Percentiles rank a stretch among this genome's conserved stretches.
Evolutionary conservation across 1,139 yeast genomes (phyloP).

Genomic region (Nakaseomyces glabratus): DNA sequence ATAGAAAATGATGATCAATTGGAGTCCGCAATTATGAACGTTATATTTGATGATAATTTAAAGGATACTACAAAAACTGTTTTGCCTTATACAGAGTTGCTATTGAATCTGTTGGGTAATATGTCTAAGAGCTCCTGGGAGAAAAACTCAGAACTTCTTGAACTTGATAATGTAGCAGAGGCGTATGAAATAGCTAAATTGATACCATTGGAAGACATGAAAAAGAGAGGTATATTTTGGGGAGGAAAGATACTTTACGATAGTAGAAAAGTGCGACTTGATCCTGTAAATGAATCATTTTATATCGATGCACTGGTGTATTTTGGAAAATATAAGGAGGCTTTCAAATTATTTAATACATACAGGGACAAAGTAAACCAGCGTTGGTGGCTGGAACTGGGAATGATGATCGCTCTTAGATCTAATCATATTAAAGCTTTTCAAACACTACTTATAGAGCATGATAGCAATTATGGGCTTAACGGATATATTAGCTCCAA

Average conservation of each 20-base stretch:
- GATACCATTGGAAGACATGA: slow-evolving; percentile 14
- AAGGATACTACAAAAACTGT: slow-evolving; percentile 4
- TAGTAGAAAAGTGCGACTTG: slow-evolving; percentile 25
- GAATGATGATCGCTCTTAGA: slow-evolving; percentile 29
- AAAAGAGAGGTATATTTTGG: slow-evolving; percentile 20
- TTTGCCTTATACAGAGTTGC: slow-evolving; percentile 10
- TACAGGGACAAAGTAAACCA: slow-evolving; percentile 25
- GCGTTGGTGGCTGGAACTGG: slow-evolving; percentile 35
- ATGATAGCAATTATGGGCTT: slow-evolving; percentile 16
- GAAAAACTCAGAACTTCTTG: slow-evolving; percentile 10
- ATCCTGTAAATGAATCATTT: slow-evolving; percentile 31
- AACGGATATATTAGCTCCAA: slow-evolving; percentile 19
- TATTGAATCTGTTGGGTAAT: slow-evolving; percentile 9
- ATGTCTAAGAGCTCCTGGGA: slow-evolving; percentile 6
- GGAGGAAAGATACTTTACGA: slow-evolving; percentile 25
- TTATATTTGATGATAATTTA: neutral
- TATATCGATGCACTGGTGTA: slow-evolving; percentile 29
- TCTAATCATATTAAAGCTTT: slow-evolving; percentile 29
- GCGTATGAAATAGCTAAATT: slow-evolving; percentile 24
- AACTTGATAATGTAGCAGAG: slow-evolving; percentile 22
- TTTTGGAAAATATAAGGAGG: slow-evolving; percentile 25
- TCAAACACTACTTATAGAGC: slow-evolving; percentile 17
- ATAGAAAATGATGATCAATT: slow-evolving; percentile 5
- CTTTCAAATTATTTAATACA: slow-evolving; percentile 24
- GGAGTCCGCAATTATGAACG: slow-evolving; percentile 4